Percentiles rank a stretch among this genome's conserved stretches.
phyloP scores from a whole-genome alignment of 352 stramenopile species.

The Phytophthora vignae region DNA sequence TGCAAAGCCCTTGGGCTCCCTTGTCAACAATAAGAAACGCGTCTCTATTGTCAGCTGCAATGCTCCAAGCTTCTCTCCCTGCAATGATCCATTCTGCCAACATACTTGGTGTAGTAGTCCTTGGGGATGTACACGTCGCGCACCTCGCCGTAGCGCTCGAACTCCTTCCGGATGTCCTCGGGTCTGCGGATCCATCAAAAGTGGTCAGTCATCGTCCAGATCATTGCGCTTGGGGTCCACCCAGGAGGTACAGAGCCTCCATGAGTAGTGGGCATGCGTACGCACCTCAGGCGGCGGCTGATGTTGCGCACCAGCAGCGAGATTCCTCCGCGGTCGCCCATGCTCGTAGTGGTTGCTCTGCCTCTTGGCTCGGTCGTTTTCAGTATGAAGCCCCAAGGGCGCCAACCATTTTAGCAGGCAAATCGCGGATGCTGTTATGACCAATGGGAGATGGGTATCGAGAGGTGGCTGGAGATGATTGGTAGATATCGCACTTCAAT shows the following conservation, averaged over 20 bases:
- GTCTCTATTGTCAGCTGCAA: slow-evolving; percentile 8
- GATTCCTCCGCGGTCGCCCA: slow-evolving; percentile 79
- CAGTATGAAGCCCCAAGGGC: slow-evolving; percentile 21
- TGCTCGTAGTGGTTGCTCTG: slow-evolving; percentile 21
- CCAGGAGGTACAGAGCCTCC: not conserved
- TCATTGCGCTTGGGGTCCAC: slow-evolving; percentile 7
- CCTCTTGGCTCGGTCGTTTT: slow-evolving; percentile 34
- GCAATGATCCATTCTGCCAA: not conserved
- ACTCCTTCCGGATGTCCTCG: slow-evolving; percentile 93
- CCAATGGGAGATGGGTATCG: slow-evolving; percentile 12
- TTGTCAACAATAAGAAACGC: slow-evolving; percentile 25
- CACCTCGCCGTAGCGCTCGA: slow-evolving; percentile 94
- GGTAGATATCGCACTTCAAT: slow-evolving; percentile 31
- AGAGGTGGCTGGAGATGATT: slow-evolving; percentile 16
- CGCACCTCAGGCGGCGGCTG: slow-evolving; percentile 85
- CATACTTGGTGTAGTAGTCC: slow-evolving; percentile 93
- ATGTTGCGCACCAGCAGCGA: slow-evolving; percentile 96
- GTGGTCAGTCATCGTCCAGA: slow-evolving; percentile 10
- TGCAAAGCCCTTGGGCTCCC: slow-evolving; percentile 94
- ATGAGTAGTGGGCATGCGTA: not conserved
- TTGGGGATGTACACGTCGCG: slow-evolving; percentile 96
- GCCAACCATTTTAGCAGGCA: slow-evolving; percentile 39
- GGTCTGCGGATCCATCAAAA: slow-evolving; percentile 49
- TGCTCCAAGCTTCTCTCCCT: not conserved
- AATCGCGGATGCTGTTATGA: slow-evolving; percentile 16